Evolutionary conservation across 345 rosid species (phyloP).

Genomic region (Orychophragmus violaceus): DNA sequence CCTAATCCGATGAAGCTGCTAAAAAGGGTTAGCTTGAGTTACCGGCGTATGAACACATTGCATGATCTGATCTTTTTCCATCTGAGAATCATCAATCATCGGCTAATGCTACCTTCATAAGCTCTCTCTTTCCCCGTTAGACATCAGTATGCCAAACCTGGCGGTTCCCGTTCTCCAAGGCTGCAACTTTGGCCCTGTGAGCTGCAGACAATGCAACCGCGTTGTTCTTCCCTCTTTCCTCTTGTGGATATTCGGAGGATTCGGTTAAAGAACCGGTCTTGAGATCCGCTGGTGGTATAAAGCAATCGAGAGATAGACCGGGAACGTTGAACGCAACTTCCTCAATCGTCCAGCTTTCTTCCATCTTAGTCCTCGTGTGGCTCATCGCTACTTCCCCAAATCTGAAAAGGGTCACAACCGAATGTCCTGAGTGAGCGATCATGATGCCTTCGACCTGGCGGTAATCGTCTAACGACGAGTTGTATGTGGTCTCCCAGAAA

Average conservation of each 20-base stretch:
- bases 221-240: conserved; percentile 51
- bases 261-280: conserved; percentile 53
- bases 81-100: background rate
- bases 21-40: conserved; percentile 24
- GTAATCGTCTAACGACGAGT: conserved; percentile 74
- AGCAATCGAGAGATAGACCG: conserved; percentile 80
- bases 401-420: conserved; percentile 80
- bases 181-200: conserved; percentile 63
- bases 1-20: conserved; percentile 25
- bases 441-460: conserved; percentile 84
- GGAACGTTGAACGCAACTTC: conserved; percentile 96
- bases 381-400: conserved; percentile 88
- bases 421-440: conserved; percentile 92
- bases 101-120: conserved; percentile 21
- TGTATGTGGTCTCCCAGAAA: conserved; percentile 90
- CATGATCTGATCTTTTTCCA: conserved; percentile 3
- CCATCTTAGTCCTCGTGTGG: conserved; percentile 86
- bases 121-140: background rate
- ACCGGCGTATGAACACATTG: conserved; percentile 30
- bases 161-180: conserved; percentile 48
- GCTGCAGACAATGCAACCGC: conserved; percentile 38
- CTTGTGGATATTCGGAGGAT: conserved; percentile 56
- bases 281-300: conserved; percentile 86
- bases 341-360: conserved; percentile 90
- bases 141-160: conserved; percentile 30